Percentiles rank a stretch among this genome's conserved stretches.
These are phyloP conservation scores for Astragalus glycyphyllos DNA, from an alignment of 306 rosid genomes.

Conservation along the genomic window DNA sequence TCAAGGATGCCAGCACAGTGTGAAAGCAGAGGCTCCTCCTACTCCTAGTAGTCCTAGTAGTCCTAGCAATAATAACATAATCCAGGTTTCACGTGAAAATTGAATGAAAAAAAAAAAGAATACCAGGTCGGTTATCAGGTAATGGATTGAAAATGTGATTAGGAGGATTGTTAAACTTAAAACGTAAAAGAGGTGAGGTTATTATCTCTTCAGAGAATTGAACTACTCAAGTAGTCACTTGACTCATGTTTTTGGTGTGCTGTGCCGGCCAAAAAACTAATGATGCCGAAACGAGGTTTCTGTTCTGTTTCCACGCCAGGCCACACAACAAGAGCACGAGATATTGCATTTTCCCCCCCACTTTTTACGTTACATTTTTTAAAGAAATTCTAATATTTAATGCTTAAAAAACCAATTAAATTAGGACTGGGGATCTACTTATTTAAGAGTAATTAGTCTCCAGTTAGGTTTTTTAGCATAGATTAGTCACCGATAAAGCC, in stretches of 20 bases:
- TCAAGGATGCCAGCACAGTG: slow-evolving; percentile 2
- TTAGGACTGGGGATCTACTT: no score
- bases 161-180: not conserved
- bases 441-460: no score
- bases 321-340: not conserved
- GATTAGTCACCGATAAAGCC: no score
- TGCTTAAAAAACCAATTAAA: no score
- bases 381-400: no score
- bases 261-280: not conserved
- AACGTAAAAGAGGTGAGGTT: slow-evolving; percentile 2
- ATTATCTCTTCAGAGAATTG: slow-evolving; percentile 44
- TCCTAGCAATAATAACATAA: not conserved
- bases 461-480: no score
- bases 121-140: no score
- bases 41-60: no score
- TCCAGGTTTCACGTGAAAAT: slow-evolving; percentile 26
- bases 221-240: slow-evolving; percentile 37
- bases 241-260: not conserved
- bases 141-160: slow-evolving; percentile 5
- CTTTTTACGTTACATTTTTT: no score
- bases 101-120: not conserved
- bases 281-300: not conserved
- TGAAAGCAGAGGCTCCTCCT: not conserved
- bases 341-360: no score
- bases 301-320: slow-evolving; percentile 31